phyloP scores from a whole-genome alignment of 2,329 filamentous ascomycete genomes.

The Mariannaea sp. region DNA sequence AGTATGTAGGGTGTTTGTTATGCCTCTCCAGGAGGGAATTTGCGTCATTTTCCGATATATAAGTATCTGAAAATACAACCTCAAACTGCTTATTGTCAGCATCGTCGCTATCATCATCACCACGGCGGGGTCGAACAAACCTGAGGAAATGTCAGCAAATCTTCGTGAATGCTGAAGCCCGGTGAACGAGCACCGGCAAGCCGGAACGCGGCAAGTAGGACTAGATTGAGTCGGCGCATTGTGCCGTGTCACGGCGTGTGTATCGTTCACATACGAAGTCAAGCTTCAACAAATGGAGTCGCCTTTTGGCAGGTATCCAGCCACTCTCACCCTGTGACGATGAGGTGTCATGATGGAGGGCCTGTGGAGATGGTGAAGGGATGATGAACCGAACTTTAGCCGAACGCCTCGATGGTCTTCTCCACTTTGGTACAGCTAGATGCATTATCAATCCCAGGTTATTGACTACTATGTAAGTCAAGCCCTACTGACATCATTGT shows the following conservation, averaged over 20 bases:
- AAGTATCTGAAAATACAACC: conserved; percentile 74
- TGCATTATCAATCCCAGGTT: no score
- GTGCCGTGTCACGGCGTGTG: conserved; percentile 34
- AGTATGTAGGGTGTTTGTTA: conserved; percentile 44
- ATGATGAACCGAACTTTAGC: conserved; percentile 29
- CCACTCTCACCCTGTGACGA: no score
- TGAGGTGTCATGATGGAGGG: conserved; percentile 41
- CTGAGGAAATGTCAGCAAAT: conserved; percentile 85
- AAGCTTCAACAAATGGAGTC: conserved; percentile 24
- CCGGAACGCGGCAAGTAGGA: conserved; percentile 51
- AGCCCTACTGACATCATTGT: no score
- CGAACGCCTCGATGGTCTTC: conserved; percentile 29
- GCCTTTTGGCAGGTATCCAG: no score
- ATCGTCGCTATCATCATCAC: conserved; percentile 10
- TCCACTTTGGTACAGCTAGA: no score
- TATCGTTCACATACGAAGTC: conserved; percentile 41
- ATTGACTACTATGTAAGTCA: no score
- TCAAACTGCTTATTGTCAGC: conserved; percentile 66
- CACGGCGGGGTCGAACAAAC: conserved; percentile 51
- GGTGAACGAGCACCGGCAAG: conserved; percentile 55
- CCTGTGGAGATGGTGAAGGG: conserved; percentile 13
- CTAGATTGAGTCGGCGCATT: conserved; percentile 57
- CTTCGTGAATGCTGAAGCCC: conserved; percentile 84
- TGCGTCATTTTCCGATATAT: conserved; percentile 73
- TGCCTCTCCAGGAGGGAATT: conserved; percentile 59